Conservation (phyloP, 129 eudicot genomes). For the Escallonia herrerae region DNA sequence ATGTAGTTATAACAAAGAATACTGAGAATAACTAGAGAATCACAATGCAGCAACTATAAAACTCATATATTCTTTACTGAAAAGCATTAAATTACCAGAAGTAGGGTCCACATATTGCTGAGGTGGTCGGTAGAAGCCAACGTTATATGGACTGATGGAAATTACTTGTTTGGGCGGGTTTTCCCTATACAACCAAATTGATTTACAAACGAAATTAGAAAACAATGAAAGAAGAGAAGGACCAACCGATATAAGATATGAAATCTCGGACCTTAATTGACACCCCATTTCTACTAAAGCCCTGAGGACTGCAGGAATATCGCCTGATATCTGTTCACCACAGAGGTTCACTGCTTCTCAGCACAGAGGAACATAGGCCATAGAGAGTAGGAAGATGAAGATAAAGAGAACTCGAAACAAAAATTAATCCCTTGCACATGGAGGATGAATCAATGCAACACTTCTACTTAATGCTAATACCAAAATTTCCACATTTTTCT, state of each 20-base stretch:
- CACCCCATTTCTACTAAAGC: conserved; percentile 85
- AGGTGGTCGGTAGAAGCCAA: conserved; percentile 45
- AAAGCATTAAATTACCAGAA: conserved; percentile 51
- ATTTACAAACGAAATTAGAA: neutral
- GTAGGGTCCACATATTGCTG: conserved; percentile 63
- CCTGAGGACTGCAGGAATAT: conserved; percentile 69
- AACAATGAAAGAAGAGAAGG: neutral
- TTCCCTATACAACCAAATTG: conserved; percentile 34
- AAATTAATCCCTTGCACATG: too few relatives aligned
- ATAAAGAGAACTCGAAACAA: too few relatives aligned
- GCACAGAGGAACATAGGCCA: neutral
- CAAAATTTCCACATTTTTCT: too few relatives aligned
- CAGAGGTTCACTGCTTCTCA: conserved; percentile 5
- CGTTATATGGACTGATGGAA: conserved; percentile 73
- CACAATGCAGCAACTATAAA: conserved; percentile 5
- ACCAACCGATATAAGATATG: too few relatives aligned
- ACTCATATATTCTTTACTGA: neutral
- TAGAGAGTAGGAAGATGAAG: too few relatives aligned
- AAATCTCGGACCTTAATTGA: conserved; percentile 53
- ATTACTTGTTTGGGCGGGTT: conserved; percentile 93
- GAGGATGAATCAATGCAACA: too few relatives aligned
- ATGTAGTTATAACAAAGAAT: conserved; percentile 20
- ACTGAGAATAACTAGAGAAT: conserved; percentile 13
- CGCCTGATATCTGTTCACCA: conserved; percentile 73
- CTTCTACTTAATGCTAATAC: too few relatives aligned